Percentiles rank a stretch among this genome's conserved stretches.
Evolutionary conservation across 352 stramenopile genomes (phyloP).

Genomic region (Pythium phragmitis): DNA sequence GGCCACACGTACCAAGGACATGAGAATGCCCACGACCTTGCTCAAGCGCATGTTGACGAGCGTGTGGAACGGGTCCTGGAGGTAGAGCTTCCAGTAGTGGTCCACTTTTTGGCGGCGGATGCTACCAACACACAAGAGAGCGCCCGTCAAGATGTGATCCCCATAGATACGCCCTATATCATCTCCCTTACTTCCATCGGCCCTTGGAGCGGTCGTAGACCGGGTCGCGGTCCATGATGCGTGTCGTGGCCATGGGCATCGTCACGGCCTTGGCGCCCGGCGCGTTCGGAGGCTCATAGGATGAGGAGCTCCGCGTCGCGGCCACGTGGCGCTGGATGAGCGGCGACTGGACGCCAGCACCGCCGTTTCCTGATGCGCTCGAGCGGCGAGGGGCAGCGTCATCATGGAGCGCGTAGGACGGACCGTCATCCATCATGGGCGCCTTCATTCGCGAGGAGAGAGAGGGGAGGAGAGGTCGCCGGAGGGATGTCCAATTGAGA

Average conservation of each 20-base stretch:
- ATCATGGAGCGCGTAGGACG: slow-evolving; percentile 24
- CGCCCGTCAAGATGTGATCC: neutral
- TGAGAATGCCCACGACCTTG: slow-evolving; percentile 62
- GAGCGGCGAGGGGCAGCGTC: slow-evolving; percentile 5
- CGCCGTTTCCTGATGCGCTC: neutral
- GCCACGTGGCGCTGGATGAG: slow-evolving; percentile 24
- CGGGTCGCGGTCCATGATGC: slow-evolving; percentile 76
- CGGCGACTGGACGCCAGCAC: slow-evolving; percentile 13
- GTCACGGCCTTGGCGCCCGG: slow-evolving; percentile 24
- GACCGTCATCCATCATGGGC: slow-evolving; percentile 5
- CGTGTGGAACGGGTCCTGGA: slow-evolving; percentile 82
- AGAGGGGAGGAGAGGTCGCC: neutral
- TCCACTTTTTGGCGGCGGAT: slow-evolving; percentile 77
- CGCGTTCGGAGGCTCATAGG: slow-evolving; percentile 21
- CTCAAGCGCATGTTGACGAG: slow-evolving; percentile 79
- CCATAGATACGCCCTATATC: neutral
- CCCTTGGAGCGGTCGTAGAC: slow-evolving; percentile 67
- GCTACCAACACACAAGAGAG: slow-evolving; percentile 30
- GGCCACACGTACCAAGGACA: slow-evolving; percentile 31
- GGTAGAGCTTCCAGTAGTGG: slow-evolving; percentile 82
- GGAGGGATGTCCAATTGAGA: slow-evolving; percentile 5
- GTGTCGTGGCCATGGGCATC: slow-evolving; percentile 37
- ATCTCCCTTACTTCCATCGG: slow-evolving; percentile 68
- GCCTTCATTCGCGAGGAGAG: neutral
- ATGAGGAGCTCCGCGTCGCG: slow-evolving; percentile 15